Base-by-base conservation (phyloP, 2,329 filamentous ascomycete species). In the Thelonectria rubi region DNA sequence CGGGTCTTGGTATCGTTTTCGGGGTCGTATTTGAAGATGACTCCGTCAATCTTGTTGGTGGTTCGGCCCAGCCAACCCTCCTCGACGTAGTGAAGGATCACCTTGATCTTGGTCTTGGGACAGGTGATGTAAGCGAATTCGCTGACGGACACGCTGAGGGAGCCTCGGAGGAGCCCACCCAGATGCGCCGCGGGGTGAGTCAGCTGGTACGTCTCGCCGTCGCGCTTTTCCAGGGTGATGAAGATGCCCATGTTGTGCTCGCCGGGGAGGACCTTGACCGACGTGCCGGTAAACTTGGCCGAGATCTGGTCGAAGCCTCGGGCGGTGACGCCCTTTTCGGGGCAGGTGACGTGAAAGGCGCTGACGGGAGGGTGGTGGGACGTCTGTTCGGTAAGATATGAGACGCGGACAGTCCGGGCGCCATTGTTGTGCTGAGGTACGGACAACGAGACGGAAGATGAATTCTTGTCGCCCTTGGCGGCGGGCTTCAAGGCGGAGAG, bases 341-440 rank as follows among this genome's bases (percentile, higher is more conserved):
- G 93, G 74, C 95, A 99, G 73, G 93, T 90, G 66, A 97, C 89
- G 76, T 92, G 94, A 78, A 97, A 99, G 14, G 95, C 95, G 69
- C 94, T 98, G 67, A 99, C 94, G 10, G 95, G 95, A 34, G 95
- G 95, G 78, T 99, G 95, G 73, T 99, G 95, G 8, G 93, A 97
- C 9, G 95, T 99, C 80, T 99, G 95, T 79, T 99, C 95, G 24
- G 95, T 98, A 63, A 99, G 84, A 76, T 97, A 99, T 10, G 93
- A 97, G 69, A 99, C 87, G 69, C 90, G 91, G 69, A 97, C 85
- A n/a, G 73, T 71, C 26, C 83, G 84, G 62, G 77, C 78, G 54
- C 82, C 81, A 12, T 78, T 67, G 47, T 78, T 74, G 63, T 81
- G 75, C 71, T 83, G 83, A 64, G 81, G 79, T 62, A 88, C 80